Evolutionary conservation across 805 yeast genomes (phyloP), one percentile per base, ranked within the genome.

Genomic region (Saccharomycopsis sp.): DNA sequence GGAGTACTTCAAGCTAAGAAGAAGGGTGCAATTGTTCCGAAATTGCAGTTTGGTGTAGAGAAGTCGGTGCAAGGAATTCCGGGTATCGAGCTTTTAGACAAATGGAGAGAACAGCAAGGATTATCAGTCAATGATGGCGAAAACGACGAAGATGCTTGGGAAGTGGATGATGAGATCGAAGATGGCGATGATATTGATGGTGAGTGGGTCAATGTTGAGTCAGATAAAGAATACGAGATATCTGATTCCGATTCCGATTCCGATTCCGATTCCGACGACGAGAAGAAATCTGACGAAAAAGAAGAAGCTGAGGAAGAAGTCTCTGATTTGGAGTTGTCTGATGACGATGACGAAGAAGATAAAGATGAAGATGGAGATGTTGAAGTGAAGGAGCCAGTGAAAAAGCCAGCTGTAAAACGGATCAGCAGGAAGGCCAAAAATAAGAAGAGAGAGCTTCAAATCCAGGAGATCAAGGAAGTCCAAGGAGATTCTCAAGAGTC

Each of bases 161-260:
- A 78, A 62, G 77, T 76, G 23, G 84, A 72, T 20, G 75, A 74
- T 29, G 81, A 78, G 41, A 84, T 77, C 22, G 79, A 74, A 3
- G 78, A 73, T 14, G 82, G 67, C 44, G 71, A 74, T 38, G 91
- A 84, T 47, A 76, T 84, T 56, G 97, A 88, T 51, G 96, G 94
- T 60, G 96, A 87, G n/a, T 93, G 99, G 99, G 84, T 89, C 56
- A 83, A 80, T 54, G 84, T 92, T 44, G 94, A 89, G 47, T 85
- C 90, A 59, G 97, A 88, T 67, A 81, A 86, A 67, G 96, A 89
- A 64, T 79, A 84, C 63, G 76, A 83, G 58, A 73, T 86, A 24
- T 73, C 77, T 59, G 76, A 74, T 58, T 83, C 77, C 51, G 81
- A 81, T 58, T 85, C 77, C 55, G 75, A 71, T 22, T 78, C 76